Evolutionary conservation across 306 rosid species (phyloP).

Genomic region (Alnus glutinosa): DNA sequence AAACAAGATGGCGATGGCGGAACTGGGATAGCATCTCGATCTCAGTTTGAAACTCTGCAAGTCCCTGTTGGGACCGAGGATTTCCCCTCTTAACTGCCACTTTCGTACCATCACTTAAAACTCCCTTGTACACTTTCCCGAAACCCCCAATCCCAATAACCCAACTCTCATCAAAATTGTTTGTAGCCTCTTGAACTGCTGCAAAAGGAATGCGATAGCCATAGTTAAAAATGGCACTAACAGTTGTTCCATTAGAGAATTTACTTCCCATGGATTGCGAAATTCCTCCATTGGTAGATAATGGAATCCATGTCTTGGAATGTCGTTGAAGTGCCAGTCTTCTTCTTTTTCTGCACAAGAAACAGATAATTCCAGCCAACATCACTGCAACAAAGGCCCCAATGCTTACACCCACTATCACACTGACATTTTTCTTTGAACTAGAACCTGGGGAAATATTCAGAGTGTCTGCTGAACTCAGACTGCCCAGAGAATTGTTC

Average conservation of each 20-base stretch:
- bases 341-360: conserved; percentile 56
- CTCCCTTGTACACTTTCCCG: conserved; percentile 86
- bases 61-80: conserved; percentile 80
- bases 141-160: conserved; percentile 86
- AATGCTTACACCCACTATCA: conserved; percentile 57
- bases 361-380: conserved; percentile 43
- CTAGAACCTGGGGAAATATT: conserved; percentile 23
- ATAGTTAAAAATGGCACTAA: conserved; percentile 33
- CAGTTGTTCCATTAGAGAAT: conserved; percentile 40
- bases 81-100: conserved; percentile 94
- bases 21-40: conserved; percentile 88
- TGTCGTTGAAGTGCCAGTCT: conserved; percentile 44
- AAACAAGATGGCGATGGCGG: conserved; percentile 82
- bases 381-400: conserved; percentile 51
- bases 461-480: conserved; percentile 25
- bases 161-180: conserved; percentile 76
- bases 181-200: conserved; percentile 76
- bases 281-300: conserved; percentile 57
- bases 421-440: conserved; percentile 48
- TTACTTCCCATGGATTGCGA: conserved; percentile 89
- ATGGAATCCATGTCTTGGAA: conserved; percentile 74
- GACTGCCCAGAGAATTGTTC: conserved; percentile 75
- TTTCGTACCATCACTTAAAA: conserved; percentile 65
- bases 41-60: conserved; percentile 83
- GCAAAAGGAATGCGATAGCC: conserved; percentile 66